phyloP scores from a whole-genome alignment of 2,329 filamentous ascomycete species.

The Penicillium sp. region DNA sequence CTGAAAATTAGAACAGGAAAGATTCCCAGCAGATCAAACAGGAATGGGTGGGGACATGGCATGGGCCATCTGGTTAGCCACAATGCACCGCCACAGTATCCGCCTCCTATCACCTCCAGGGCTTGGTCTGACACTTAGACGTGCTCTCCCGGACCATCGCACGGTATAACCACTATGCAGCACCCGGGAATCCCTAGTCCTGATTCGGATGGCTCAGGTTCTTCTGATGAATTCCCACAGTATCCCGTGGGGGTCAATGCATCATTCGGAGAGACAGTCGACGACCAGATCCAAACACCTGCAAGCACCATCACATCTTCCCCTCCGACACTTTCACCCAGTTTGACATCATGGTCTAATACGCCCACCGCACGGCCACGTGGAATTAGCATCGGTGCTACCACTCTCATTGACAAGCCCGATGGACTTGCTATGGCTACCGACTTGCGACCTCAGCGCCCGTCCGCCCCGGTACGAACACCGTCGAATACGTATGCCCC shows the following conservation, averaged over 20 bases:
- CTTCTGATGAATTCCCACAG: conserved; percentile 42
- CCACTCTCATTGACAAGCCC: conserved; percentile 44
- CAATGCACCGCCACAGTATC: conserved; percentile 21
- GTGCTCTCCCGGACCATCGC: conserved; percentile 15
- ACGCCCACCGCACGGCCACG: conserved; percentile 41
- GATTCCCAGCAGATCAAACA: conserved; percentile 2
- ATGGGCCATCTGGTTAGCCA: conserved; percentile 2
- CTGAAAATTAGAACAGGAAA: not conserved
- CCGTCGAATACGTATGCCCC: conserved; percentile 77
- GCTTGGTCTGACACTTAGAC: conserved; percentile 5
- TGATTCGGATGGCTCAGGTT: conserved; percentile 44
- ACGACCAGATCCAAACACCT: conserved; percentile 31
- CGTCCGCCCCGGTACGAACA: conserved; percentile 66
- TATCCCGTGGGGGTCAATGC: conserved; percentile 33
- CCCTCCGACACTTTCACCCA: conserved; percentile 28
- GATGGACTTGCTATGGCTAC: conserved; percentile 30
- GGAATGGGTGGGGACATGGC: not conserved
- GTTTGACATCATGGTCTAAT: conserved; percentile 37
- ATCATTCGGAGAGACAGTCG: conserved; percentile 32
- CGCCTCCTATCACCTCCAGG: conserved; percentile 21
- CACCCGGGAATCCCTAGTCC: conserved; percentile 40
- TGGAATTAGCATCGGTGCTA: conserved; percentile 42
- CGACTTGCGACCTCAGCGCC: conserved; percentile 59
- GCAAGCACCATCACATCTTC: conserved; percentile 36
- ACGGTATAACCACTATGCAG: conserved; percentile 39